These are phyloP conservation scores for Pythium vanterpoolii DNA, from an alignment of 352 stramenopile species.

Conservation along the genomic window DNA sequence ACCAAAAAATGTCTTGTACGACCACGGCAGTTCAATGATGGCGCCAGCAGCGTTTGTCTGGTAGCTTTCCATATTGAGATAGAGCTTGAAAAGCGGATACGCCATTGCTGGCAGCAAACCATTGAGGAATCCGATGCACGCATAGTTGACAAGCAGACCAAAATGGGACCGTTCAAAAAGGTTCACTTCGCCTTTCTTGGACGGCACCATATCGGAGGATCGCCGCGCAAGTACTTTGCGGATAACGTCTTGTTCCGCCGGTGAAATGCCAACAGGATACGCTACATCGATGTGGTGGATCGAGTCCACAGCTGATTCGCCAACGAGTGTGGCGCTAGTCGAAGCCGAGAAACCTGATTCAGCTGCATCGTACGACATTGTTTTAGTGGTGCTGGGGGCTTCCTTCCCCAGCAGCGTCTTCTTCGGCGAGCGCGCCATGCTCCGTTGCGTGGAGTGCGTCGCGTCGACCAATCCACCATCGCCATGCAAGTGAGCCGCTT, in stretches of 20 bases:
- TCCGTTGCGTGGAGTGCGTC: neutral
- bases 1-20: constrained; percentile 78
- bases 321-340: neutral
- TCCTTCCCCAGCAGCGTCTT: constrained; percentile 20
- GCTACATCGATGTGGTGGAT: constrained; percentile 5
- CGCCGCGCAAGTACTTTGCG: constrained; percentile 32
- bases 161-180: constrained; percentile 38
- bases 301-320: neutral
- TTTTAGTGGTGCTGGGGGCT: neutral
- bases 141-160: constrained; percentile 67
- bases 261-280: neutral
- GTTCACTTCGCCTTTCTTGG: constrained; percentile 37
- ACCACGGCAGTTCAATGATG: constrained; percentile 66
- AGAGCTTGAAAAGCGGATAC: constrained; percentile 76
- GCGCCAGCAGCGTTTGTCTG: constrained; percentile 47
- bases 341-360: neutral
- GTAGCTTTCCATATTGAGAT: constrained; percentile 75
- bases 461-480: neutral
- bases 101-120: constrained; percentile 58
- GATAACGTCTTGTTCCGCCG: constrained; percentile 29
- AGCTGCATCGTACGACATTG: constrained; percentile 3
- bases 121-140: constrained; percentile 70
- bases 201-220: constrained; percentile 40
- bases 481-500: neutral
- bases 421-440: constrained; percentile 10